Evolutionary conservation across 2,329 filamentous ascomycete species (phyloP).

Genomic region (Westerdykella ornata): DNA sequence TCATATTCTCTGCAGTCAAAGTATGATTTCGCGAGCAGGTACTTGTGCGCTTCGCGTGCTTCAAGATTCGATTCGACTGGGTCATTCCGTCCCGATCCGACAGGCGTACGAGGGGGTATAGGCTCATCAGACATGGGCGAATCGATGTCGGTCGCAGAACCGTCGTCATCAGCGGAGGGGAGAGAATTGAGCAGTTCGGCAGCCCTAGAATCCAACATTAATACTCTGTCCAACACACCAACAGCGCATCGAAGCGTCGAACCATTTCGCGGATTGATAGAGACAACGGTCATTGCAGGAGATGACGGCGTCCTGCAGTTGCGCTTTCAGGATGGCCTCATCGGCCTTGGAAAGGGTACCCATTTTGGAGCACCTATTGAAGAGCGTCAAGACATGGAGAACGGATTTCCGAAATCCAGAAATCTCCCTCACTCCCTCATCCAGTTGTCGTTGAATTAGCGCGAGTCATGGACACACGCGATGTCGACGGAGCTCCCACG

Average conservation of each 20-base stretch:
- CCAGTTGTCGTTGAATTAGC: too few species aligned
- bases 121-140: constrained; percentile 52
- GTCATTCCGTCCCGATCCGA: constrained; percentile 50
- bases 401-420: too few species aligned
- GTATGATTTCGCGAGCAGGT: constrained; percentile 83
- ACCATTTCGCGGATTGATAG: constrained; percentile 97
- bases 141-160: constrained; percentile 54
- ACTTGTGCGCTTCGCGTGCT: constrained; percentile 70
- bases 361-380: constrained; percentile 11
- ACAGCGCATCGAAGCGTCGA: constrained; percentile 7
- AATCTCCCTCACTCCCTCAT: too few species aligned
- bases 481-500: not conserved
- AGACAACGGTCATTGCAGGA: constrained; percentile 92
- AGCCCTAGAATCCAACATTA: constrained; percentile 55
- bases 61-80: constrained; percentile 69
- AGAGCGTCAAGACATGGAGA: too few species aligned
- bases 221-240: too few species aligned
- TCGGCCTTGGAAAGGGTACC: constrained; percentile 37
- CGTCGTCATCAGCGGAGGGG: constrained; percentile 48
- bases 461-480: too few species aligned
- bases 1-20: constrained; percentile 96
- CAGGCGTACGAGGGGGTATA: constrained; percentile 36
- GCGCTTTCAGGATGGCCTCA: constrained; percentile 57
- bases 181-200: constrained; percentile 88
- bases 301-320: constrained; percentile 76